These are phyloP conservation scores for Sphagnurus paluster DNA, from an alignment of 1,284 basidiomycete genomes.

Conservation along the genomic window DNA sequence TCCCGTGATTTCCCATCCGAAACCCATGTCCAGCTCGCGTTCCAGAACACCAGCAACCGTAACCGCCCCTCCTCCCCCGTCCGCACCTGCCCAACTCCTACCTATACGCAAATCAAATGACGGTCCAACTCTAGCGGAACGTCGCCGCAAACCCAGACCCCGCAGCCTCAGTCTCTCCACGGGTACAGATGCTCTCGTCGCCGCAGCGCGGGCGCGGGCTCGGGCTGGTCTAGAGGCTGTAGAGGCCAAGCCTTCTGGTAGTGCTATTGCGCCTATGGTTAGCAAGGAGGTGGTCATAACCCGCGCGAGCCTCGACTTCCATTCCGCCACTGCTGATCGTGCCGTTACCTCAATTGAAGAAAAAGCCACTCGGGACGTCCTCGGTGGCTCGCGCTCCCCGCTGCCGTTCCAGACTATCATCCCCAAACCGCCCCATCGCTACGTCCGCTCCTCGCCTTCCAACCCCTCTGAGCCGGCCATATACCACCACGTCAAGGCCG, in stretches of 20 bases:
- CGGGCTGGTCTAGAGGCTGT: neutral
- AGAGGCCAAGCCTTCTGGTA: neutral
- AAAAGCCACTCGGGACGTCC: slow-evolving; percentile 14
- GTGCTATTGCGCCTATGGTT: neutral
- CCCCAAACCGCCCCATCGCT: neutral
- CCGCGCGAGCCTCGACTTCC: neutral
- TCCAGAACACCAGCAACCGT: neutral
- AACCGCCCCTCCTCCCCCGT: neutral
- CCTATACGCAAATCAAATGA: slow-evolving; percentile 1
- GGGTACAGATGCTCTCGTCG: slow-evolving; percentile 17
- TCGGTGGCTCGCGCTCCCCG: slow-evolving; percentile 7
- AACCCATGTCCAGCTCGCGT: slow-evolving; percentile 1
- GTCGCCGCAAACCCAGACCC: slow-evolving; percentile 25
- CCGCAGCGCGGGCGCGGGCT: slow-evolving; percentile 2
- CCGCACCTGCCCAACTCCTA: slow-evolving; percentile 1
- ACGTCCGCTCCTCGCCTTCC: slow-evolving; percentile 8
- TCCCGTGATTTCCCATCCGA: slow-evolving; percentile 11
- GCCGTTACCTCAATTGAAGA: neutral
- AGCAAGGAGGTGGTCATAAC: neutral
- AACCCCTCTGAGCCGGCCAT: neutral
- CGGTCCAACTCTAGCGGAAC: slow-evolving; percentile 13
- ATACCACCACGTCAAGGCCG: neutral
- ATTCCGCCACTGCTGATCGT: neutral
- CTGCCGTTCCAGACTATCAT: slow-evolving; percentile 10
- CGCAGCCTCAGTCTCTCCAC: slow-evolving; percentile 27